These are phyloP conservation scores for Scheffersomyces insectosa DNA, from an alignment of 1,139 yeast genomes.

Conservation along the genomic window DNA sequence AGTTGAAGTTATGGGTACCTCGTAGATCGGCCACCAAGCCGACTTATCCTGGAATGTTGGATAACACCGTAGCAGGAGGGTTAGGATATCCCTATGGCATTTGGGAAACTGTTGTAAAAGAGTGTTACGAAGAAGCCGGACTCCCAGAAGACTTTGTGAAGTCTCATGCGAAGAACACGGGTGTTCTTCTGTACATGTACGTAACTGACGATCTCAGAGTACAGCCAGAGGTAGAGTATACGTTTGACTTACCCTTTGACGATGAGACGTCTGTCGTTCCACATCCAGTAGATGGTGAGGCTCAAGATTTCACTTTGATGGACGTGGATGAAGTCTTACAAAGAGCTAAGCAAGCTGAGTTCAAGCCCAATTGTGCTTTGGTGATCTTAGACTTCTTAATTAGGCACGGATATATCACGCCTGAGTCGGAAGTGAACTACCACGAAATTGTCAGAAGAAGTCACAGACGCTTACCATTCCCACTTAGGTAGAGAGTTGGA, in stretches of 20 bases:
- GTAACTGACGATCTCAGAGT: slow-evolving; percentile 52
- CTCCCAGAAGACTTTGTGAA: slow-evolving; percentile 53
- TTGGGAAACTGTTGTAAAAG: slow-evolving; percentile 78
- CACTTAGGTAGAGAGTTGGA: slow-evolving; percentile 34
- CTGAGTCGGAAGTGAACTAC: slow-evolving; percentile 64
- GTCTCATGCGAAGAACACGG: slow-evolving; percentile 49
- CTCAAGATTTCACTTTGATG: slow-evolving; percentile 69
- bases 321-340: slow-evolving; percentile 54
- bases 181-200: slow-evolving; percentile 70
- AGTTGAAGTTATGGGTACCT: slow-evolving; percentile 79
- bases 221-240: slow-evolving; percentile 87
- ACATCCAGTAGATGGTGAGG: slow-evolving; percentile 82
- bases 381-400: slow-evolving; percentile 80
- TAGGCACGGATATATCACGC: slow-evolving; percentile 70
- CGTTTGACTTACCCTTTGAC: slow-evolving; percentile 69
- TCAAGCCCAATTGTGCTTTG: slow-evolving; percentile 88
- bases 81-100: slow-evolving; percentile 79
- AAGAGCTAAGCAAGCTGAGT: slow-evolving; percentile 53
- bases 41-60: slow-evolving; percentile 88
- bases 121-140: slow-evolving; percentile 90
- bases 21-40: slow-evolving; percentile 73
- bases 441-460: slow-evolving; percentile 55
- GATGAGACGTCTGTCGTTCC: slow-evolving; percentile 52
- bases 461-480: slow-evolving; percentile 75
- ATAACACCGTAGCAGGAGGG: slow-evolving; percentile 95